These are phyloP conservation scores for Lophiotrema nucula DNA, from an alignment of 495 filamentous ascomycete genomes.

Conservation along the genomic window DNA sequence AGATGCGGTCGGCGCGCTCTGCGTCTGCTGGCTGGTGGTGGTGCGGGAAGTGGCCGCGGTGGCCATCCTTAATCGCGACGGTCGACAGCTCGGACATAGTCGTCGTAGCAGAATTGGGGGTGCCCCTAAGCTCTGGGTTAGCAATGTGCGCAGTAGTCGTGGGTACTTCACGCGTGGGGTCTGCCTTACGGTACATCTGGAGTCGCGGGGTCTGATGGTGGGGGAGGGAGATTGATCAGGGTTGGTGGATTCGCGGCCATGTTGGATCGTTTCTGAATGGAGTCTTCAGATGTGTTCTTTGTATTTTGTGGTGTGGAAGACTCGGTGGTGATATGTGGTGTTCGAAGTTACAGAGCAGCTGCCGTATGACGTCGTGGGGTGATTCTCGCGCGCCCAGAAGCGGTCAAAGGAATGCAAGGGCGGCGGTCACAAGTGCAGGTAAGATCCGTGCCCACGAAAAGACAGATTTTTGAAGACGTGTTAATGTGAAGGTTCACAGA, in stretches of 20 bases:
- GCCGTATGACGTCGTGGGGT: constrained; percentile 17
- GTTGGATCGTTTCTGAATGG: neutral
- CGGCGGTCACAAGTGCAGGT: neutral
- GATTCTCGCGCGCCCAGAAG: constrained; percentile 3
- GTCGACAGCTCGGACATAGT: constrained; percentile 84
- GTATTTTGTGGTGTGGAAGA: constrained; percentile 1
- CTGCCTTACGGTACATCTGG: constrained; percentile 81
- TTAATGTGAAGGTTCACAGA: too few relatives aligned
- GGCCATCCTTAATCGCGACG: constrained; percentile 90
- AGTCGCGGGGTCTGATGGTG: constrained; percentile 81
- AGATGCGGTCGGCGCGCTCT: constrained; percentile 91
- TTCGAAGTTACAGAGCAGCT: neutral
- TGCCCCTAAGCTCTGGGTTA: constrained; percentile 63
- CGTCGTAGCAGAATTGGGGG: constrained; percentile 84
- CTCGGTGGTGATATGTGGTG: too few relatives aligned
- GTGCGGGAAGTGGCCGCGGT: constrained; percentile 66
- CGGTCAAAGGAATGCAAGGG: constrained; percentile 20
- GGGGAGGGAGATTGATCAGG: constrained; percentile 81
- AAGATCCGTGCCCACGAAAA: too few relatives aligned
- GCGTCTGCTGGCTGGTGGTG: constrained; percentile 64
- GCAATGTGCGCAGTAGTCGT: constrained; percentile 1
- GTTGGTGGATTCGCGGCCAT: constrained; percentile 56
- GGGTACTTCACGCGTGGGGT: neutral
- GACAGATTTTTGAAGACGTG: too few relatives aligned
- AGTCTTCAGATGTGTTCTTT: constrained; percentile 5